Evolutionary conservation across 2,329 filamentous ascomycete species (phyloP), one percentile per base, ranked within the genome.

Genomic region (Aspergillus cejpii): DNA sequence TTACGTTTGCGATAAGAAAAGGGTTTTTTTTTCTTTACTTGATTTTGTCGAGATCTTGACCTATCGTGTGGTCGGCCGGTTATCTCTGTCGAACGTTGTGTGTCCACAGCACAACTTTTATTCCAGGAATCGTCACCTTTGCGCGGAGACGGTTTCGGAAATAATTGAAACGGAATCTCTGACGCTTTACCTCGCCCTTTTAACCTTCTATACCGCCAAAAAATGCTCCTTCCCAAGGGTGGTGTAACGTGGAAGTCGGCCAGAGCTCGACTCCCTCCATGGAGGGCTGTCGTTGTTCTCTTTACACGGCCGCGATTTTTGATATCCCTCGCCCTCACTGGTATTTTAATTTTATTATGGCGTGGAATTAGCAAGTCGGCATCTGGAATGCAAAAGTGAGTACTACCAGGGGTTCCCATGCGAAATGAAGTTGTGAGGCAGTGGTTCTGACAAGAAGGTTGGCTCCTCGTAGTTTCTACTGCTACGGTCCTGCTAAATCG

Each of bases 401-500:
- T 51, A 11, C 7, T 24, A 39, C 21, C 45, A 19, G 17, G 31
- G 14, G 7, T 44, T 33, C n/a, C n/a, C n/a, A n/a, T n/a, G n/a
- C n/a, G n/a, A n/a, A n/a, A n/a, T n/a, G n/a, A 37, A 24, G 27
- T 43, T 21, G 28, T 12, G 31, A 39, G 8, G 20, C 23, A 34
- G 37, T 49, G 44, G 43, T 41, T 52, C 44, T 52, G 45, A 52
- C 49, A 40, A 36, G 48, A 24, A 8, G 37, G 7, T 34, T 37
- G 34, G 33, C 31, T 19, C 19, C 6, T 20, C 37, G 39, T 62
- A 97, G 91, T 71, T 96, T 94, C 71, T 94, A 95, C 72, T 98
- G 92, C 74, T 97, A 89, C 79, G 92, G 92, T 10, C 91, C 92
- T 11, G 81, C 85, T 19, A 96, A 94, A 74, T 81, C 92, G n/a